Evolutionary conservation across 331 rosid species (phyloP).

Genomic region (Ulmus americana): DNA sequence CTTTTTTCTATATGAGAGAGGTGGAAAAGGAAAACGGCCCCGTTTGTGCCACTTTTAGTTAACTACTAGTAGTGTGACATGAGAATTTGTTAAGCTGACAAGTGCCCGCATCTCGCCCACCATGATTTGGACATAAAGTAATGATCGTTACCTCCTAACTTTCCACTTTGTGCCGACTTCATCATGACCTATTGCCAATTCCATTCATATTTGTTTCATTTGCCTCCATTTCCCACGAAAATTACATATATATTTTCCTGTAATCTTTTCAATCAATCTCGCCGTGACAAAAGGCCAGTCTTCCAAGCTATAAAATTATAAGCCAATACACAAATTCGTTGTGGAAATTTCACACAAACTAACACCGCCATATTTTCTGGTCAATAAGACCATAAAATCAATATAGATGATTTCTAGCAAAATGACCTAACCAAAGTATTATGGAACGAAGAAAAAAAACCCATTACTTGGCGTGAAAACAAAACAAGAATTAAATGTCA

Average conservation of each 20-base stretch:
- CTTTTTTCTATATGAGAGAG: no score
- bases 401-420: no score
- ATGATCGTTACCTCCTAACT: background rate
- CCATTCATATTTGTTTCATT: no score
- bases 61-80: background rate
- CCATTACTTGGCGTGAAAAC: background rate
- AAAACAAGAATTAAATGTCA: background rate
- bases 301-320: background rate
- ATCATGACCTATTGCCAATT: background rate
- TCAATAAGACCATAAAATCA: background rate
- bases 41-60: no score
- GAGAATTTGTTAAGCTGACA: background rate
- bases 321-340: background rate
- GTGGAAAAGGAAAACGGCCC: no score
- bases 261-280: background rate
- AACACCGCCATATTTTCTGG: background rate
- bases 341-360: background rate
- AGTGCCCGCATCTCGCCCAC: background rate
- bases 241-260: background rate
- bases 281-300: background rate
- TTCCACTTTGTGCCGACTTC: background rate
- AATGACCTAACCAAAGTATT: no score
- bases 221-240: no score
- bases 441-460: no score
- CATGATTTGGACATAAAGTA: background rate